These are phyloP conservation scores for Iberis pinnata DNA, from an alignment of 345 rosid genomes.

Conservation along the genomic window DNA sequence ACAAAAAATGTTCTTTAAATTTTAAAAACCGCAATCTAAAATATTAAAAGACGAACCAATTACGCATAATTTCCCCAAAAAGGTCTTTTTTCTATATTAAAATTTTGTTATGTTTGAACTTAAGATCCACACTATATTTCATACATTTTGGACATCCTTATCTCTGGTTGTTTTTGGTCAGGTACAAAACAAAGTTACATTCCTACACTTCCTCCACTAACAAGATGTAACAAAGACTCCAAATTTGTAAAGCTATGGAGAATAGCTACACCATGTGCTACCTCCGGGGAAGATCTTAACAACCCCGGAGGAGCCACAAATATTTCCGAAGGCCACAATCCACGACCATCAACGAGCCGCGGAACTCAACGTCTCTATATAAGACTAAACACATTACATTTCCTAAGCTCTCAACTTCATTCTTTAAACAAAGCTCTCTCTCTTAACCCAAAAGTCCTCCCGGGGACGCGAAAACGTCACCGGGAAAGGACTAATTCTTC, in stretches of 20 bases:
- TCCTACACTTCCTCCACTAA: slow-evolving; percentile 76
- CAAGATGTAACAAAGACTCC: slow-evolving; percentile 70
- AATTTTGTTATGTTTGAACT: too few relatives aligned
- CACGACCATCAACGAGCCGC: slow-evolving; percentile 80
- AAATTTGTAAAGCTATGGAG: slow-evolving; percentile 57
- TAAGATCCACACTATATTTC: too few relatives aligned
- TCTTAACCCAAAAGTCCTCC: slow-evolving; percentile 47
- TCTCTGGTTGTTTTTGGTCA: slow-evolving; percentile 13
- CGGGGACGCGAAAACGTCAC: slow-evolving; percentile 35
- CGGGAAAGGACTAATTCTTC: slow-evolving; percentile 29
- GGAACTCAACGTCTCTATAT: slow-evolving; percentile 88
- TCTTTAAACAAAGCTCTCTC: slow-evolving; percentile 72
- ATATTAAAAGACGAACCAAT: too few relatives aligned
- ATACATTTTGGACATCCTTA: too few relatives aligned
- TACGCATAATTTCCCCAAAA: too few relatives aligned
- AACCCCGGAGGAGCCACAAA: neutral
- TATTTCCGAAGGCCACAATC: slow-evolving; percentile 39
- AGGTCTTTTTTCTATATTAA: too few relatives aligned
- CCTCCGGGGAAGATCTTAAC: slow-evolving; percentile 31
- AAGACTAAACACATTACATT: slow-evolving; percentile 84
- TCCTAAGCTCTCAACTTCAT: slow-evolving; percentile 60
- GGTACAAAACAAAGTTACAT: slow-evolving; percentile 75
- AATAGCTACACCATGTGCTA: slow-evolving; percentile 57
- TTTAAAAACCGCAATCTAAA: too few relatives aligned
- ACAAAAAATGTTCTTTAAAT: too few relatives aligned